Percentiles rank a stretch among this genome's conserved stretches.
Evolutionary conservation across 2,329 filamentous ascomycete genomes (phyloP).

Genomic region (Phialemonium atrogriseum): DNA sequence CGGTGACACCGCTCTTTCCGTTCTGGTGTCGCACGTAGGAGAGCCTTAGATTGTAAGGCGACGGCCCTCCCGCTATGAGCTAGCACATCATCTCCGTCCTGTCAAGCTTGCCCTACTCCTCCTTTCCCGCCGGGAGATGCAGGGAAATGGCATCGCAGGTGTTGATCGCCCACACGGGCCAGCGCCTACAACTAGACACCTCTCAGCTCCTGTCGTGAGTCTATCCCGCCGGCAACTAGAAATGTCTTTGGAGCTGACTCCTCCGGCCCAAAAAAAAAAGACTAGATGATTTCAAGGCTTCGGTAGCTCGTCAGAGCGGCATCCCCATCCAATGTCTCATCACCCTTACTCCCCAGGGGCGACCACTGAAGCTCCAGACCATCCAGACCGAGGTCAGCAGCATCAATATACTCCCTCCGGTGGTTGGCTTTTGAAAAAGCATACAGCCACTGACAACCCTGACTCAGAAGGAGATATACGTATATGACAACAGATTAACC

Average conservation of each 20-base stretch:
- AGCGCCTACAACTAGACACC: constrained; percentile 72
- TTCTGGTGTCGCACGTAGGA: too few relatives aligned
- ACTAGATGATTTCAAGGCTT: constrained; percentile 76
- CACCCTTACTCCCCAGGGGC: constrained; percentile 75
- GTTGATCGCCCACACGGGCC: constrained; percentile 87
- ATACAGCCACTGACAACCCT: constrained; percentile 8
- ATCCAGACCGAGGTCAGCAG: constrained; percentile 66
- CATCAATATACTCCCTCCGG: too few relatives aligned
- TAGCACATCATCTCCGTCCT: not conserved
- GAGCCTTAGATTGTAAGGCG: too few relatives aligned
- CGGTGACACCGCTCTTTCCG: too few relatives aligned
- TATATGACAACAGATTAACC: constrained; percentile 78
- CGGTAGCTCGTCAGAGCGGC: constrained; percentile 66
- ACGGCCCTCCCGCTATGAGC: too few relatives aligned
- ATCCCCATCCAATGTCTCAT: constrained; percentile 77
- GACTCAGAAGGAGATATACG: constrained; percentile 71
- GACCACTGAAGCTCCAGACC: constrained; percentile 72
- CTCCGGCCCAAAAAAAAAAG: too few relatives aligned
- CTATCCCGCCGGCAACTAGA: too few relatives aligned
- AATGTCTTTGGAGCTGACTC: too few relatives aligned
- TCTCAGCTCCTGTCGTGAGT: constrained; percentile 63
- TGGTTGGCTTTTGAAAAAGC: too few relatives aligned
- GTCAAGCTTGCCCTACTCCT: too few relatives aligned
- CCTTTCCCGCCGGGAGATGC: constrained; percentile 34
- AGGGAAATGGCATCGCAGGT: constrained; percentile 79